Percentiles rank a stretch among this genome's conserved stretches.
phyloP scores from a whole-genome alignment of 2,329 filamentous ascomycete genomes.

The Aaosphaeria arxii region DNA sequence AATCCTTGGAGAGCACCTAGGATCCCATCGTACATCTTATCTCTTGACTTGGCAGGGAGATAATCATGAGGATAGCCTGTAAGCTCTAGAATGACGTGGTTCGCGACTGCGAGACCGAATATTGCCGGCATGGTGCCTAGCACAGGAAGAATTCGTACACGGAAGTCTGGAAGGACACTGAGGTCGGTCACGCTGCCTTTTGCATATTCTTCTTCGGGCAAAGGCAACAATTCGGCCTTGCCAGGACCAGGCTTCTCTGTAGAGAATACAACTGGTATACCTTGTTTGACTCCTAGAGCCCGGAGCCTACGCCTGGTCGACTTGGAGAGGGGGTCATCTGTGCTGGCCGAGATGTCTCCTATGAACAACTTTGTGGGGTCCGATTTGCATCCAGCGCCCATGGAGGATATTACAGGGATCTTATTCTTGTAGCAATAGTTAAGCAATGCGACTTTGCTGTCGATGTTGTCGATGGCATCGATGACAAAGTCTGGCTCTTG shows the following conservation, averaged over 20 bases:
- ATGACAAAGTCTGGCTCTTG: conserved; percentile 82
- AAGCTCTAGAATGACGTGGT: conserved; percentile 84
- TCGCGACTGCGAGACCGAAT: conserved; percentile 87
- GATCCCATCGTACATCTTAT: conserved; percentile 90
- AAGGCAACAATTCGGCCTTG: conserved; percentile 83
- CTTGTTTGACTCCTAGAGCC: conserved; percentile 70
- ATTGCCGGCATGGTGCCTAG: conserved; percentile 96
- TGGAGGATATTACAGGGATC: conserved; percentile 84
- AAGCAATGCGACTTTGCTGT: conserved; percentile 88
- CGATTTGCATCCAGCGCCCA: conserved; percentile 95
- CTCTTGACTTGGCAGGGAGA: conserved; percentile 72
- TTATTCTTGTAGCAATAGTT: conserved; percentile 79
- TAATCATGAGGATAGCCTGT: conserved; percentile 84
- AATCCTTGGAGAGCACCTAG: conserved; percentile 70
- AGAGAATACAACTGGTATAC: conserved; percentile 90
- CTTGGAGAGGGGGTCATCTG: conserved; percentile 84
- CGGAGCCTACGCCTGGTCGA: conserved; percentile 79
- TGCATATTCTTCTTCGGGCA: conserved; percentile 81
- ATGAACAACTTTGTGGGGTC: conserved; percentile 80
- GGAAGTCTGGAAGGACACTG: conserved; percentile 85
- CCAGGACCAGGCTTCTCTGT: conserved; percentile 86
- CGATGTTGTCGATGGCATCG: conserved; percentile 97
- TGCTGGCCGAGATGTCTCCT: conserved; percentile 84
- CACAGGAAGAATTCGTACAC: conserved; percentile 91
- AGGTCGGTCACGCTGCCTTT: conserved; percentile 86